Percentiles rank a stretch among this genome's conserved stretches.
Conservation (phyloP, 2,329 filamentous ascomycete genomes). For the Trichothecium roseum region DNA sequence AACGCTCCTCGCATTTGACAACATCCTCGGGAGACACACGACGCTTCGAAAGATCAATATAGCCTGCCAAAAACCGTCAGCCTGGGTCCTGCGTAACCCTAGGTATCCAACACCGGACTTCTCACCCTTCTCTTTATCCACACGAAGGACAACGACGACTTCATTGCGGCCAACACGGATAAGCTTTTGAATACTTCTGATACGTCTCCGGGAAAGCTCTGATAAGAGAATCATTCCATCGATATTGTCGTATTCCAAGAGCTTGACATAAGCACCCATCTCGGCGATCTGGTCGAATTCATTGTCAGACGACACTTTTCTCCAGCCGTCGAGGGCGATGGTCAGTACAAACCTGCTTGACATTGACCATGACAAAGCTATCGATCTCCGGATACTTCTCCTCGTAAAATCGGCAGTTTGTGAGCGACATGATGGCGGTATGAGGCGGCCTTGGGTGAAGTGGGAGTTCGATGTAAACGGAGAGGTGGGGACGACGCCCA, state of each 20-base stretch:
- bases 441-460: slow-evolving; percentile 5
- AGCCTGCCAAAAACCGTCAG: slow-evolving; percentile 36
- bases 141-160: slow-evolving; percentile 94
- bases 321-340: neutral
- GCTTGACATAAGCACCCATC: slow-evolving; percentile 99
- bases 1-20: slow-evolving; percentile 95
- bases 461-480: slow-evolving; percentile 6
- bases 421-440: slow-evolving; percentile 76
- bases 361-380: slow-evolving; percentile 99
- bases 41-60: slow-evolving; percentile 98
- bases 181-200: slow-evolving; percentile 96
- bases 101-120: neutral
- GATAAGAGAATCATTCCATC: slow-evolving; percentile 99
- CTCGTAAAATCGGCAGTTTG: slow-evolving; percentile 95
- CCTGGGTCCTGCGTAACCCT: slow-evolving; percentile 10
- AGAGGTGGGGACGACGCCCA: slow-evolving; percentile 20
- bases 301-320: slow-evolving; percentile 9
- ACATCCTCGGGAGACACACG: slow-evolving; percentile 97
- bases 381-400: slow-evolving; percentile 93
- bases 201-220: slow-evolving; percentile 95
- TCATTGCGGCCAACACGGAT: slow-evolving; percentile 97
- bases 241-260: slow-evolving; percentile 99
- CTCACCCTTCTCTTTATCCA: slow-evolving; percentile 96
- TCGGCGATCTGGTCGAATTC: slow-evolving; percentile 67
- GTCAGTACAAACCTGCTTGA: slow-evolving; percentile 67